Base-by-base conservation (phyloP, 2,329 filamentous ascomycete genomes). In the Didymella lethalis region DNA sequence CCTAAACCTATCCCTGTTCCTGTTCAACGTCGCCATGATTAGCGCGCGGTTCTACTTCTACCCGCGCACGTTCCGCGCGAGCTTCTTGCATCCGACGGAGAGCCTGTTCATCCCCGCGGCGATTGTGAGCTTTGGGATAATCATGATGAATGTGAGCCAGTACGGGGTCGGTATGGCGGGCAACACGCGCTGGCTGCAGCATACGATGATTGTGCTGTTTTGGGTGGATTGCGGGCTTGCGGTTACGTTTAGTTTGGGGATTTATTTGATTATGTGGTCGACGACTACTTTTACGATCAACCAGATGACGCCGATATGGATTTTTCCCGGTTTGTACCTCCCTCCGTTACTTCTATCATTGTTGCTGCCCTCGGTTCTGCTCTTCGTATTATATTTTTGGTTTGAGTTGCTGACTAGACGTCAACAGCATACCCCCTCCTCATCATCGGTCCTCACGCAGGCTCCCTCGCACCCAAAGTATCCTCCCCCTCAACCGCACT, bases 81-180 rank as follows among this genome's bases (percentile, higher is more conserved):
- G 90, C 0, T 89, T 95, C 59, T 80, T 87, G 7, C 91, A 94
- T 77, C 90, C 91, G 12, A 88, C 89, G 0, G 92, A 96, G 72
- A 90, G 87, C 10, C 81, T 94, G 0, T 95, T 94, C 72, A 87
- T 92, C 16, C 90, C 90, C 0, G 85, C 91, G 1, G 86, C 82
- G 4, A 79, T 83, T 10, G 86, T 90, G 57, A 92, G 89, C 16
- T 84, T 90, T 61, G 91, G 89, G 10, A 82, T 80, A 0, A 82
- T 83, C 41, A 64, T 83, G 49, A 76, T 92, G 69, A 94, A 92
- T 64, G 86, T 90, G 29, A 90, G 88, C 41, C 87, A 95, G 71
- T 95, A 93, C 72, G 91, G 90, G 2, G 70, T 80, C 2, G 67
- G 71, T 3, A n/a, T 77, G 83, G 52, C 82, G 83, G 4, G 89